phyloP scores from a whole-genome alignment of 805 yeast genomes.

The Ogataea angusta region DNA sequence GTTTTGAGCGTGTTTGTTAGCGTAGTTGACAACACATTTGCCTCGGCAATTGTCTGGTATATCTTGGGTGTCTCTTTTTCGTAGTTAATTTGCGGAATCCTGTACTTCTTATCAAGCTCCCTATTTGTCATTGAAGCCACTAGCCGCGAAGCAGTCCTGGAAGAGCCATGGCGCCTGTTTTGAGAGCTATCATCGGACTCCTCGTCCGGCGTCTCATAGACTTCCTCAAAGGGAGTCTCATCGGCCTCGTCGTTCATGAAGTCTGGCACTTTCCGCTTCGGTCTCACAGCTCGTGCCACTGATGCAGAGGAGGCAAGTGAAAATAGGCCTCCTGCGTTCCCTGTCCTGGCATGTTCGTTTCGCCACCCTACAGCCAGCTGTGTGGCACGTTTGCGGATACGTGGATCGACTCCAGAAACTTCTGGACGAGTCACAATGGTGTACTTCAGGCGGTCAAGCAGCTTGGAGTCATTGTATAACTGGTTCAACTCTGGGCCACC shows the following conservation, averaged over 20 bases:
- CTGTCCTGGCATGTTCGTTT: conserved; percentile 46
- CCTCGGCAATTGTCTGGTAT: conserved; percentile 63
- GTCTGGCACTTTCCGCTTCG: conserved; percentile 29
- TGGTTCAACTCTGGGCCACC: conserved; percentile 41
- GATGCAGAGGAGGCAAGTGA: conserved; percentile 46
- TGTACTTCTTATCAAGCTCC: conserved; percentile 46
- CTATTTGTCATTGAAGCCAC: conserved; percentile 26
- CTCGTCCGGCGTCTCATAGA: conserved; percentile 20
- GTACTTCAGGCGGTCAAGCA: conserved; percentile 60
- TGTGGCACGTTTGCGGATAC: conserved; percentile 46
- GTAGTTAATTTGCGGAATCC: conserved; percentile 67
- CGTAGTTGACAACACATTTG: conserved; percentile 70
- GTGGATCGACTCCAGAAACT: conserved; percentile 31
- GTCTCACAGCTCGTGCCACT: conserved; percentile 12
- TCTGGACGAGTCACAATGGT: conserved; percentile 37
- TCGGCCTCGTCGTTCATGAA: conserved; percentile 56
- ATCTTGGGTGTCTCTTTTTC: conserved; percentile 72
- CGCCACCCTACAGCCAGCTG: conserved; percentile 67
- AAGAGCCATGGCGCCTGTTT: not conserved
- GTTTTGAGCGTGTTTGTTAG: conserved; percentile 55
- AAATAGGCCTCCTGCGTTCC: conserved; percentile 48
- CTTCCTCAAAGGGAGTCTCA: conserved; percentile 35
- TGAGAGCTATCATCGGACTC: not conserved
- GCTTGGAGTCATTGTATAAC: conserved; percentile 64
- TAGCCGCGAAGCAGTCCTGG: not conserved